Evolutionary conservation across 768 basidiomycete genomes (phyloP).

Genomic region (Cystofilobasidium ferigula): DNA sequence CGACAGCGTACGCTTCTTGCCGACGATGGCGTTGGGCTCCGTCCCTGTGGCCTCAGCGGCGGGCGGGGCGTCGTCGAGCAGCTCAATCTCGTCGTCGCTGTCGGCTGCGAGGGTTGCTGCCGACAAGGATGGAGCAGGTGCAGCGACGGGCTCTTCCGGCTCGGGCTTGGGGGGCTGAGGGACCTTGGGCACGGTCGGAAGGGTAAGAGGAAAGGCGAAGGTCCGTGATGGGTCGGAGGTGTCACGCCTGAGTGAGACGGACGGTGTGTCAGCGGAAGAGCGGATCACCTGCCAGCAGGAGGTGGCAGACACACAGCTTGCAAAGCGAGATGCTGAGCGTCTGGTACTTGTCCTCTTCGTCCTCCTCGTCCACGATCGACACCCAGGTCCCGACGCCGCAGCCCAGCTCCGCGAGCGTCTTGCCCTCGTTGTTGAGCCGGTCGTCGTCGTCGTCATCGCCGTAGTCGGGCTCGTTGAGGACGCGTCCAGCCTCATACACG

Average conservation of each 20-base stretch:
- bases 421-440: conserved; percentile 53
- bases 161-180: not conserved
- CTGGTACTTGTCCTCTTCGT: conserved; percentile 68
- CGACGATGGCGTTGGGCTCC: not conserved
- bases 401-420: conserved; percentile 69
- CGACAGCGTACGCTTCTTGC: conserved; percentile 3
- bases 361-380: conserved; percentile 78
- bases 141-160: not conserved
- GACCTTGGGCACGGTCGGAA: not conserved
- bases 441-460: conserved; percentile 45
- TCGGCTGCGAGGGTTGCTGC: not conserved
- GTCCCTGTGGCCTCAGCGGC: not conserved
- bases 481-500: conserved; percentile 73
- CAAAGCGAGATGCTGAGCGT: conserved; percentile 63
- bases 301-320: conserved; percentile 40
- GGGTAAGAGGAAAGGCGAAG: not conserved
- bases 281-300: not conserved
- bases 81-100: conserved; percentile 17
- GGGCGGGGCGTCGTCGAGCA: not conserved
- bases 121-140: not conserved
- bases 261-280: not conserved
- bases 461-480: conserved; percentile 87
- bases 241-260: not conserved
- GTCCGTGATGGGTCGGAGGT: not conserved
- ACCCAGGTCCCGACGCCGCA: conserved; percentile 76